phyloP scores from a whole-genome alignment of 306 rosid genomes.

The Hylodesmum podocarpum region DNA sequence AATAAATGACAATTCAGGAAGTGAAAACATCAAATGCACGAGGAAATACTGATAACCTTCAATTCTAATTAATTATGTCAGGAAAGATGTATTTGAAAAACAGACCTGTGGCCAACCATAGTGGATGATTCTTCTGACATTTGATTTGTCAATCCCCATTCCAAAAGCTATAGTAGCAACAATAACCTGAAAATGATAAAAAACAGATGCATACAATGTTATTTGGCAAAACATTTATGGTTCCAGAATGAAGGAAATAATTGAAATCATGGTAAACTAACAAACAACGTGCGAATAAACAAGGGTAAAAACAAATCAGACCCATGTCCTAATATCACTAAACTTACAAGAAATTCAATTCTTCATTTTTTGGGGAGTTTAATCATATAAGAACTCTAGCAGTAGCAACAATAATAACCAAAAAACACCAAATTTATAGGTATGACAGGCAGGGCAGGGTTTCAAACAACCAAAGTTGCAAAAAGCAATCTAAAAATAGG shows the following conservation, averaged over 20 bases:
- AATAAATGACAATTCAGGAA: not conserved
- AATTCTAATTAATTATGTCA: constrained; percentile 1
- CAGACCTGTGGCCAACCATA: constrained; percentile 99
- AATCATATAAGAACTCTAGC: constrained; percentile 1
- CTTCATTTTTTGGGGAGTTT: not conserved
- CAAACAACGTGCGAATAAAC: not conserved
- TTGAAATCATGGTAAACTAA: not conserved
- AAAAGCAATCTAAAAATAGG: not conserved
- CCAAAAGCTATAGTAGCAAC: constrained; percentile 98
- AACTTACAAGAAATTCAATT: not conserved
- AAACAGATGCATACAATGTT: not conserved
- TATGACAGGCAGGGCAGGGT: not conserved
- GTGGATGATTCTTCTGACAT: constrained; percentile 91
- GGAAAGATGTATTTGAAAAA: constrained; percentile 8
- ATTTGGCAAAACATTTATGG: not conserved
- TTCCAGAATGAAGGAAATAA: constrained; percentile 13
- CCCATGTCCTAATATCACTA: not conserved
- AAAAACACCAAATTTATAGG: not conserved
- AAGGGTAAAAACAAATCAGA: not conserved
- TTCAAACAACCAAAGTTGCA: not conserved
- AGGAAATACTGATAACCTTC: constrained; percentile 20
- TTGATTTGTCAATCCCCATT: constrained; percentile 94
- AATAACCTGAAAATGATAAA: constrained; percentile 59
- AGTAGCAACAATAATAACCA: not conserved
- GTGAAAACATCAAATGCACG: constrained; percentile 1